Evolutionary conservation across 2,329 filamentous ascomycete genomes (phyloP), one percentile per base, ranked within the genome.

Genomic region (Cladosporium sphaerospermum): DNA sequence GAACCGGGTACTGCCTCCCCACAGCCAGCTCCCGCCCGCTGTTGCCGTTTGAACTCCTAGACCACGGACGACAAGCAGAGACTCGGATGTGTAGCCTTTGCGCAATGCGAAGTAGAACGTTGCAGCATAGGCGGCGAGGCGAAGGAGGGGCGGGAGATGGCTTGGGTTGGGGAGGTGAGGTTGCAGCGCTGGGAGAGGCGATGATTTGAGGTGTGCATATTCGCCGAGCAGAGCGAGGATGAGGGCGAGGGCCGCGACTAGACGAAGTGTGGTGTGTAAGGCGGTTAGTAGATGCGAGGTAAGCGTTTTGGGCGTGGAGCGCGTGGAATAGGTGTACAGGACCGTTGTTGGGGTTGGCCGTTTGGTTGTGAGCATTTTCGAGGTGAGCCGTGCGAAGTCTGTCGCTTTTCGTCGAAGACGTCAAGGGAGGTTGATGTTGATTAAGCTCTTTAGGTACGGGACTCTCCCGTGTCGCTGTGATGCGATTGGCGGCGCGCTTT

Each of bases 31-130:
- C 1, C 78, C 71, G 8, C 84, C 83, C 28, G 82, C 84, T 1
- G 84, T 86, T 7, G 82, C 85, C 2, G 89, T 96, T 74, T 99
- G 93, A 49, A 99, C 85, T 7, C 93, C 93, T 11, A 99, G 78
- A 0, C 91, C 89, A 18, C 89, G 83, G 60, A 99, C 83, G 4
- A 96, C 88, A 2, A 96, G 82, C 6, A 99, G 78, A 6, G 88
- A 90, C 75, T 99, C 93, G 67, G 89, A 83, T 77, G 69, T 61
- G 41, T 65, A 73, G 10, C 59, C 61, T 45, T 59, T 62, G 8
- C 63, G 62, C n/a, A 62, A 56, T 9, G 61, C 58, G 37, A 62
- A 49, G 42, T 55, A 63, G 14, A 59, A 47, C 1, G 62, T 49
- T 6, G 36, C 45, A 10, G 45, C 49, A 31, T 73, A 73, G 8